A percentile compares a stretch with the other conserved stretches of the same genome.
These are phyloP conservation scores for Trichophyton schoenleinii DNA, from an alignment of 2,329 filamentous ascomycete genomes.

Conservation along the genomic window DNA sequence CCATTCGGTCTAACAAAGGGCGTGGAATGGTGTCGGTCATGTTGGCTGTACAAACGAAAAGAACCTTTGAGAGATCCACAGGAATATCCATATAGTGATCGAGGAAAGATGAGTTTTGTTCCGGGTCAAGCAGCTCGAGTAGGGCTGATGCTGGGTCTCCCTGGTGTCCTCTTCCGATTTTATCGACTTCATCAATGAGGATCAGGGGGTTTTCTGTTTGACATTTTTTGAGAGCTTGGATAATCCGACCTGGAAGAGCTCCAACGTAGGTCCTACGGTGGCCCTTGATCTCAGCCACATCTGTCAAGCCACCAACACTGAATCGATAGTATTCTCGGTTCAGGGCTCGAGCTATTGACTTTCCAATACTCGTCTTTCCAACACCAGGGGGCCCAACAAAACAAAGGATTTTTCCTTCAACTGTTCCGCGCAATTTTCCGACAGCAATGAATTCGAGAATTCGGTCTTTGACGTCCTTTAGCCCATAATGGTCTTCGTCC, in stretches of 20 bases:
- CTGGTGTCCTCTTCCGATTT: conserved; percentile 92
- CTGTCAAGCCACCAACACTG: conserved; percentile 89
- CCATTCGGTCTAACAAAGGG: conserved; percentile 91
- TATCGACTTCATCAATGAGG: conserved; percentile 94
- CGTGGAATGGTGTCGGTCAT: conserved; percentile 97
- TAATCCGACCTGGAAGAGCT: conserved; percentile 87
- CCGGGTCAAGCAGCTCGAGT: conserved; percentile 84
- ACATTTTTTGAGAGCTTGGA: conserved; percentile 96
- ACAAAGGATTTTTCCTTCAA: conserved; percentile 96
- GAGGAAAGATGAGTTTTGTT: conserved; percentile 93
- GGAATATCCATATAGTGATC: conserved; percentile 99
- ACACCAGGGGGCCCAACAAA: conserved; percentile 96
- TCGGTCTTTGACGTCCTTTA: conserved; percentile 97
- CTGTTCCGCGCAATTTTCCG: conserved; percentile 88
- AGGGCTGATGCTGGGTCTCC: conserved; percentile 91
- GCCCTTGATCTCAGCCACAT: conserved; percentile 98
- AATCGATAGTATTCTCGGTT: conserved; percentile 97
- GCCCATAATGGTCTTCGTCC: conserved; percentile 90
- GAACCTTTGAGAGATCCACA: conserved; percentile 89
- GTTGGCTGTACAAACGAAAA: conserved; percentile 98
- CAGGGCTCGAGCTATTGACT: conserved; percentile 87
- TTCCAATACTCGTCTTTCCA: conserved; percentile 97
- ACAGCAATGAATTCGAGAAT: conserved; percentile 98
- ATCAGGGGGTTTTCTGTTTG: conserved; percentile 97
- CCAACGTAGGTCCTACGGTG: conserved; percentile 94